Percentiles rank a stretch among this genome's conserved stretches.
phyloP scores from a whole-genome alignment of 495 filamentous ascomycete genomes.

The Chaetomium tenue region DNA sequence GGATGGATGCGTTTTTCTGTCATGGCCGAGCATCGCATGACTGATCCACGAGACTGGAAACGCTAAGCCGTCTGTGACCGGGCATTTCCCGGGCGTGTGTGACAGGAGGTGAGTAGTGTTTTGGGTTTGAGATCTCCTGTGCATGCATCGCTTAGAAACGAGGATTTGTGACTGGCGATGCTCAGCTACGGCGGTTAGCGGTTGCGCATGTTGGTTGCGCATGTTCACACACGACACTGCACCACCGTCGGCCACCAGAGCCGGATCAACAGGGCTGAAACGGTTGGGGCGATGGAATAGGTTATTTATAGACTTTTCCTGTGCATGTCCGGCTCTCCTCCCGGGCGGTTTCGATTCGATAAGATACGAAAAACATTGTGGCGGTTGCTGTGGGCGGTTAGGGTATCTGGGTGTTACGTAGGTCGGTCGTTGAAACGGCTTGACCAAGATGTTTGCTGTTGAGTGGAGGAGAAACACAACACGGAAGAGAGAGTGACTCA shows the following conservation, averaged over 20 bases:
- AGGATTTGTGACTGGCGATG: not conserved
- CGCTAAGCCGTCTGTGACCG: not conserved
- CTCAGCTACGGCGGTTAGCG: not conserved
- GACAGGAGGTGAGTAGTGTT: not conserved
- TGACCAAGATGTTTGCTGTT: not conserved
- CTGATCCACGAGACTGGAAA: not conserved
- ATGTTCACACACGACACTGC: too few relatives aligned
- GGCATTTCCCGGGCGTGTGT: not conserved
- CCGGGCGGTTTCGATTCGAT: not conserved
- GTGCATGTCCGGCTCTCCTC: not conserved
- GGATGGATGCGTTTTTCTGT: too few relatives aligned
- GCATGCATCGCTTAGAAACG: not conserved
- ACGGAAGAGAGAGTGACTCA: not conserved
- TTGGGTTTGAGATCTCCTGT: not conserved
- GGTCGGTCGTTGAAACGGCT: not conserved
- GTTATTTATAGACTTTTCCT: not conserved
- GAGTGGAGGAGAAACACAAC: not conserved
- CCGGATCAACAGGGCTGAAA: slow-evolving; percentile 35
- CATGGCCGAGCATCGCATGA: not conserved
- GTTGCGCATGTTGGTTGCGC: not conserved
- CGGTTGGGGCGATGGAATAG: not conserved
- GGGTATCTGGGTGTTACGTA: not conserved
- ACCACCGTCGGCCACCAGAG: not conserved
- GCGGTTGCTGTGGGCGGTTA: not conserved
- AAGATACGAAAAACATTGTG: not conserved